Evolutionary conservation across 805 yeast species (phyloP), one percentile per base, ranked within the genome.

Genomic region (Candida takata): DNA sequence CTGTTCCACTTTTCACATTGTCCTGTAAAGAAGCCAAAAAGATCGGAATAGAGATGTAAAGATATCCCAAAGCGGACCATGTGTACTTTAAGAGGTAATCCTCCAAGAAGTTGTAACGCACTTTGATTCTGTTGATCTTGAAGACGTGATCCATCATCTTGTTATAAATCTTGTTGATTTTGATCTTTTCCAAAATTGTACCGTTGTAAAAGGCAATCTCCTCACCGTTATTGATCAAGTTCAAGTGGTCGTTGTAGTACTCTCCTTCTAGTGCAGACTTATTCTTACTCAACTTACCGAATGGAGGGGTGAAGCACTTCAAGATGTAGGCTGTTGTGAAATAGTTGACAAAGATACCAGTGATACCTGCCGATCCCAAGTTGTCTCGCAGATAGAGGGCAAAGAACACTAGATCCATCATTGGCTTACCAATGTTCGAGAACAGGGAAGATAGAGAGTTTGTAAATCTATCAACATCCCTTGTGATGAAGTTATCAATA

Each of bases 181-280:
- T 83, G 8, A 60, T 51, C 51, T 79, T 81, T 58, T 88, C 97
- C 40, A 87, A 72, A 10, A 68, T 64, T 0, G 90, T 79, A 15
- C 97, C 97, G 54, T 87, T 87, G 57, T 87, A 88, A 54, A 88
- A 88, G 0, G 95, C 94, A 49, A 88, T 86, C 55, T 88, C 97
- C 61, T 88, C 97, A 52, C 87, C 80, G 52, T 88, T 88, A 39
- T 81, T 80, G 52, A 86, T 86, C 56, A 88, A 69, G 52, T 84
- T 84, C 51, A 86, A 64, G 55, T 88, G 95, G 47, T 84, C 81
- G 48, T 84, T 86, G 57, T 87, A 84, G 55, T 84, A 88, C 38
- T 82, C 81, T 32, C 96, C 96, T 62, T 88, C 96, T 23, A 87
- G 70, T 34, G 75, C 75, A 9, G 95, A 82, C 55, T 77, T 81